Percentiles rank a stretch among this genome's conserved stretches.
These are phyloP conservation scores for Sistotremastrum suecicum DNA, from an alignment of 768 basidiomycete genomes.

Conservation along the genomic window DNA sequence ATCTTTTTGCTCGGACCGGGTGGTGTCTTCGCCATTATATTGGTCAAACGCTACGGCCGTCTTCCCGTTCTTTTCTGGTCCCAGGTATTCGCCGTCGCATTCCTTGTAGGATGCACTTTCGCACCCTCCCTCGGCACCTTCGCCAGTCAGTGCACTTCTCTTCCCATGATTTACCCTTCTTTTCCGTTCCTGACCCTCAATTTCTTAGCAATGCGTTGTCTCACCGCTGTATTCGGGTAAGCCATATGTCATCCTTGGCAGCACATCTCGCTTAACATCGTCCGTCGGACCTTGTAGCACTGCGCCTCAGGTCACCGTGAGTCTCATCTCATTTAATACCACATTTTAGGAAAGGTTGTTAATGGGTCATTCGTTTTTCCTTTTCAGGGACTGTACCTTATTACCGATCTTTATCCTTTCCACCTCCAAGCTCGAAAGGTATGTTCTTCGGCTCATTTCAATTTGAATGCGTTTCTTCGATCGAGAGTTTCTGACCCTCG, in stretches of 20 bases:
- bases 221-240: slow-evolving; percentile 43
- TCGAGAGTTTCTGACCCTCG: background rate
- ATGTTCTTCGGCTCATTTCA: slow-evolving; percentile 5
- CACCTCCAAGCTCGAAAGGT: slow-evolving; percentile 56
- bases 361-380: background rate
- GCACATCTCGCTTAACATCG: background rate
- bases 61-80: slow-evolving; percentile 63
- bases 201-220: slow-evolving; percentile 37
- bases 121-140: slow-evolving; percentile 43
- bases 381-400: slow-evolving; percentile 38
- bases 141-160: slow-evolving; percentile 24
- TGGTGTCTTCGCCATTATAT: slow-evolving; percentile 46
- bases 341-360: background rate
- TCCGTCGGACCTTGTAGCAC: slow-evolving; percentile 18
- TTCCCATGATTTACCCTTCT: slow-evolving; percentile 2
- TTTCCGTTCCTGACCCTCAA: slow-evolving; percentile 11
- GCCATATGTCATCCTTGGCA: slow-evolving; percentile 4
- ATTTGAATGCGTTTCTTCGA: background rate
- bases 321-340: background rate
- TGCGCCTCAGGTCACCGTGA: slow-evolving; percentile 44
- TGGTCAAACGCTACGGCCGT: slow-evolving; percentile 49
- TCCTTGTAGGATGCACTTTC: slow-evolving; percentile 44
- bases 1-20: slow-evolving; percentile 53
- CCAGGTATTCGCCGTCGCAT: slow-evolving; percentile 45
- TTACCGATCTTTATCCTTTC: slow-evolving; percentile 55